A percentile compares a stretch with the other conserved stretches of the same genome.
Conservation (phyloP, 768 basidiomycete species). For the Suillus sp. region DNA sequence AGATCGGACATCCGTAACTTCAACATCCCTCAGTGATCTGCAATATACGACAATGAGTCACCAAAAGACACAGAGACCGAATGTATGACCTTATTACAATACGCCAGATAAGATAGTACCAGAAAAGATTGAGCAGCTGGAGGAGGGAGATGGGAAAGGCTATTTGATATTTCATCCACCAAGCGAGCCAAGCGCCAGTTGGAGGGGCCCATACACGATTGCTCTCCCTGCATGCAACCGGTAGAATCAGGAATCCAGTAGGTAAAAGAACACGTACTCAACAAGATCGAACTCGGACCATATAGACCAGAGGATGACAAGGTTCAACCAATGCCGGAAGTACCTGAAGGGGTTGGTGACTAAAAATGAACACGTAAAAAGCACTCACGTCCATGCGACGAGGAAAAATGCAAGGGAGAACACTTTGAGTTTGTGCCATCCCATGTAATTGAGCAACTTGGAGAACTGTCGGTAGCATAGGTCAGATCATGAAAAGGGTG, state of each 20-base stretch:
- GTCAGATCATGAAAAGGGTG: background rate
- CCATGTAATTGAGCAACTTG: constrained; percentile 88
- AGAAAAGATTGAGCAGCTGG: constrained; percentile 88
- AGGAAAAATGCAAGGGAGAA: constrained; percentile 68
- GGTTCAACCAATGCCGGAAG: constrained; percentile 90
- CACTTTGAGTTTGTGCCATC: constrained; percentile 62
- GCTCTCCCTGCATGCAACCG: constrained; percentile 43
- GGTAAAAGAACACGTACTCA: constrained; percentile 55
- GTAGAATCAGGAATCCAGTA: constrained; percentile 9
- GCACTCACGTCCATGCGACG: constrained; percentile 76
- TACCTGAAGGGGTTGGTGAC: constrained; percentile 54
- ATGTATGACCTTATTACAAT: constrained; percentile 69
- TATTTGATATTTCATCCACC: constrained; percentile 85
- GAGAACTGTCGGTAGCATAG: constrained; percentile 52
- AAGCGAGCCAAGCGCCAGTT: constrained; percentile 66
- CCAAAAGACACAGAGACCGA: background rate
- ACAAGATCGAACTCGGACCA: constrained; percentile 76
- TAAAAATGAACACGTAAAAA: background rate
- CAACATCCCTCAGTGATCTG: constrained; percentile 54
- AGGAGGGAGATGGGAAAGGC: constrained; percentile 74
- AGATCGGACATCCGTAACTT: constrained; percentile 73
- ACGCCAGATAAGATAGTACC: constrained; percentile 85
- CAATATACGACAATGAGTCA: constrained; percentile 14
- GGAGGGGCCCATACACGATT: constrained; percentile 58
- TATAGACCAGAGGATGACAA: constrained; percentile 85